phyloP scores from a whole-genome alignment of 805 yeast genomes.

The Lachancea lanzarotensis region DNA sequence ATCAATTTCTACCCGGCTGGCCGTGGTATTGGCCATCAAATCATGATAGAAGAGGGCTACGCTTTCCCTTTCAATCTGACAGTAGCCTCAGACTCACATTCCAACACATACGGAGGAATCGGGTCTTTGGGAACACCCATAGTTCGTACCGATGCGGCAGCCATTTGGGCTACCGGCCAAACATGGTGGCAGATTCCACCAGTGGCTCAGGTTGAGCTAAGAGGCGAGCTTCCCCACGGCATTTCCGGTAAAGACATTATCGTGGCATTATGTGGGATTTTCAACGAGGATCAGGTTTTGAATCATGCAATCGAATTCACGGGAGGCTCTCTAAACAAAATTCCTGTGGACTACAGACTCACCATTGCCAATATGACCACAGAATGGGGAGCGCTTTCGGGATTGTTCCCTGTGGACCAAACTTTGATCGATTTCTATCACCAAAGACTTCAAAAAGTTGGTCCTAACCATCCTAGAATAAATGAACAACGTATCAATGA shows the following conservation, averaged over 20 bases:
- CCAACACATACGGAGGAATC: constrained; percentile 96
- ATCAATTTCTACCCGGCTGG: constrained; percentile 98
- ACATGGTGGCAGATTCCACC: constrained; percentile 99
- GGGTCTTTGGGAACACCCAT: constrained; percentile 96
- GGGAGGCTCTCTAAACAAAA: constrained; percentile 66
- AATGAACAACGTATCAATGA: constrained; percentile 52
- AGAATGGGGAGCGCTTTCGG: constrained; percentile 98
- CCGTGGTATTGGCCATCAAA: constrained; percentile 97
- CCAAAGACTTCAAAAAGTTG: constrained; percentile 41
- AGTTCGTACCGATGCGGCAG: constrained; percentile 97
- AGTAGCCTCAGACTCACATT: constrained; percentile 96
- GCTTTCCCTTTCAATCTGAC: constrained; percentile 91
- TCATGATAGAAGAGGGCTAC: constrained; percentile 98
- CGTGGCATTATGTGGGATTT: constrained; percentile 89
- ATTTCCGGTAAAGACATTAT: constrained; percentile 96
- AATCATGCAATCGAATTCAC: constrained; percentile 92
- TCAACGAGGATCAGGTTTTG: constrained; percentile 87
- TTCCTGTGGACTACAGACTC: constrained; percentile 76
- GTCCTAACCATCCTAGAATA: constrained; percentile 80
- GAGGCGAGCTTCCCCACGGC: constrained; percentile 75
- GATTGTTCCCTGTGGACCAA: constrained; percentile 92
- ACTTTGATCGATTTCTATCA: constrained; percentile 74
- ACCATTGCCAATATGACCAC: constrained; percentile 98
- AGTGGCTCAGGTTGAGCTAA: constrained; percentile 85
- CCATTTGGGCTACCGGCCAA: constrained; percentile 99